Percentiles rank a stretch among this genome's conserved stretches.
Conservation (phyloP, 208 protist species). For the Crithidia thermophila region DNA sequence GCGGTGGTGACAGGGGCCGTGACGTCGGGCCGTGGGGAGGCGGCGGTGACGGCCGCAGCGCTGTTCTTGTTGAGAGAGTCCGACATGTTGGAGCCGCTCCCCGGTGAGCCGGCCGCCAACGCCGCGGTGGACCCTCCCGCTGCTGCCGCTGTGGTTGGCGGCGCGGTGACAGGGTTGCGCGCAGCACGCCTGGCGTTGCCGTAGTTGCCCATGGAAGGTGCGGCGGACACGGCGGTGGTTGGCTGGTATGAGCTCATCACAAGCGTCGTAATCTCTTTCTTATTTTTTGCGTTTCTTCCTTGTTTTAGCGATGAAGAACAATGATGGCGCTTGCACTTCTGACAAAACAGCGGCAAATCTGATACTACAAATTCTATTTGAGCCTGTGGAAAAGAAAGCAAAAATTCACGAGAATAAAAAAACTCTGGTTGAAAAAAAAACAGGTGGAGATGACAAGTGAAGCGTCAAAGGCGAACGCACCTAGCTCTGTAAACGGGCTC, state of each 20-base stretch:
- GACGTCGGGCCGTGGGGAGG: too few species aligned
- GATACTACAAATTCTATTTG: too few species aligned
- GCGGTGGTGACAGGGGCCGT: background rate
- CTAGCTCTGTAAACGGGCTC: too few species aligned
- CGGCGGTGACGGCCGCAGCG: background rate
- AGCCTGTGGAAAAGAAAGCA: too few species aligned
- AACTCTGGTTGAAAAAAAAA: too few species aligned
- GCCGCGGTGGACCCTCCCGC: background rate
- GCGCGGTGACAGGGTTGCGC: slow-evolving; percentile 2
- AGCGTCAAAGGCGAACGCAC: too few species aligned
- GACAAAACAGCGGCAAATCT: too few species aligned
- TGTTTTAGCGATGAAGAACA: background rate
- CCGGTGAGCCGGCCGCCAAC: background rate
- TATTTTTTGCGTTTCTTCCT: background rate
- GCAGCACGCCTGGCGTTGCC: slow-evolving; percentile 3
- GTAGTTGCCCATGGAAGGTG: slow-evolving; percentile 16
- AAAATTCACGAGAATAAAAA: too few species aligned
- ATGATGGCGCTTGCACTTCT: too few species aligned
- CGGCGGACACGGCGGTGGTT: background rate
- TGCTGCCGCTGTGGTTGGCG: background rate
- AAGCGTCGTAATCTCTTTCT: too few species aligned
- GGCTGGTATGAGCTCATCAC: slow-evolving; percentile 30
- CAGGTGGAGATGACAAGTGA: too few species aligned
- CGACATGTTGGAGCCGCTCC: background rate
- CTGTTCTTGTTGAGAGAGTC: slow-evolving; percentile 8